Percentiles rank a stretch among this genome's conserved stretches.
Conservation (phyloP, 441 rosid species). For the Croton setiger region DNA sequence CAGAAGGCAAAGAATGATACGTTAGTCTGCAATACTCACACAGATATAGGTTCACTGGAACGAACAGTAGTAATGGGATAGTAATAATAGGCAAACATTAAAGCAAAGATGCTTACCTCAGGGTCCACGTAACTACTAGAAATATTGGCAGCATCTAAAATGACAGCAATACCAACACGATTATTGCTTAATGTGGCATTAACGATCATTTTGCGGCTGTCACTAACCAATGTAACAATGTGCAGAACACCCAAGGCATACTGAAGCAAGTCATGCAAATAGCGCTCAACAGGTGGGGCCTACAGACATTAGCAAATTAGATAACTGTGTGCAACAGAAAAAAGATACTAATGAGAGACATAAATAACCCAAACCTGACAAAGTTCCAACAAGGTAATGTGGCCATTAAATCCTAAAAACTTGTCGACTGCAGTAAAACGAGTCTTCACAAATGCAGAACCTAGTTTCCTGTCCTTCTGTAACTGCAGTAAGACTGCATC, state of each 20-base stretch:
- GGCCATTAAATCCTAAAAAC: conserved; percentile 77
- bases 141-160: conserved; percentile 90
- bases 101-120: conserved; percentile 51
- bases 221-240: conserved; percentile 78
- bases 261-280: conserved; percentile 91
- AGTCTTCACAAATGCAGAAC: conserved; percentile 83
- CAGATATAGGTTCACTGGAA: no score
- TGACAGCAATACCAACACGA: conserved; percentile 89
- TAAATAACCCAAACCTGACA: conserved; percentile 67
- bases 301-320: conserved; percentile 31
- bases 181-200: conserved; percentile 82
- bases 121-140: conserved; percentile 86
- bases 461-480: conserved; percentile 94
- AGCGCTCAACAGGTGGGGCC: conserved; percentile 98
- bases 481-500: conserved; percentile 86
- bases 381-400: conserved; percentile 84
- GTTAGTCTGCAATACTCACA: background rate
- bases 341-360: conserved; percentile 7
- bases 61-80: background rate
- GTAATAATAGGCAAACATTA: background rate
- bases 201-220: conserved; percentile 89
- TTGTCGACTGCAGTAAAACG: conserved; percentile 87
- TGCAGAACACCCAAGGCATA: conserved; percentile 98
- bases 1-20: background rate
- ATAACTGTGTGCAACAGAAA: conserved; percentile 5